Base-by-base conservation (phyloP, 2,329 filamentous ascomycete genomes). In the Trichoderma polysporum region DNA sequence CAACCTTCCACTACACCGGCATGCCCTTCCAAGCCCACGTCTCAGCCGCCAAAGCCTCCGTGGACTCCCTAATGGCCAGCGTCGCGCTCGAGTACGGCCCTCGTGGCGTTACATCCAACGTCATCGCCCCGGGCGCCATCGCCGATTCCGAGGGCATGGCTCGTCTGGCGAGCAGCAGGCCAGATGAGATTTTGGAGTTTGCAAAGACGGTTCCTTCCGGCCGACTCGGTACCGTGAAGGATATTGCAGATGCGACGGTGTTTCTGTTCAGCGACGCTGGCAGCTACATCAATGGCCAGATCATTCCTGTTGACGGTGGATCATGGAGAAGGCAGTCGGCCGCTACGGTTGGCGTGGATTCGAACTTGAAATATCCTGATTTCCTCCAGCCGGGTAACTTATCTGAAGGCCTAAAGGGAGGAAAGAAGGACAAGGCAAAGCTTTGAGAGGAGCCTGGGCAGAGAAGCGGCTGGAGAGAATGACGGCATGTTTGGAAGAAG, bases 241-340 rank as follows among this genome's bases (percentile, higher is more conserved):
- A 99, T 75, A 93, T 99, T 73, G 91, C 93, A 0, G 94, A 99
- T 78, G 92, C 94, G 1, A 97, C 94, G 0, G 87, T 98, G 0
- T 99, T 89, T 73, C 78, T 98, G 65, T 95, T 97, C 75, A 91
- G 91, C 53, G 91, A 97, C 53, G 88, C 92, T 0, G 94, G 90
- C 0, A 93, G 90, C 76, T 97, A 91, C 77, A 88, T 98, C 54
- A 97, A 91, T 71, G 95, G 93, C 1, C 89, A 93, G 71, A 86
- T 88, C 3, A 79, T 97, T 39, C 91, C 97, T 35, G 91, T 92
- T 71, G 88, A 91, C 72, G 88, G 88, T 33, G 85, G 80, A 0
- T 80, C 83, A 1, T 88, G 86, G 86, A 81, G 85, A 68, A 75
- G 84, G 53, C 82, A 85, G 70, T 81, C 81, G 35, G 79, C 77